Percentiles rank a stretch among this genome's conserved stretches.
Conservation (phyloP, 2,329 filamentous ascomycete species). For the Colletotrichum sp. region DNA sequence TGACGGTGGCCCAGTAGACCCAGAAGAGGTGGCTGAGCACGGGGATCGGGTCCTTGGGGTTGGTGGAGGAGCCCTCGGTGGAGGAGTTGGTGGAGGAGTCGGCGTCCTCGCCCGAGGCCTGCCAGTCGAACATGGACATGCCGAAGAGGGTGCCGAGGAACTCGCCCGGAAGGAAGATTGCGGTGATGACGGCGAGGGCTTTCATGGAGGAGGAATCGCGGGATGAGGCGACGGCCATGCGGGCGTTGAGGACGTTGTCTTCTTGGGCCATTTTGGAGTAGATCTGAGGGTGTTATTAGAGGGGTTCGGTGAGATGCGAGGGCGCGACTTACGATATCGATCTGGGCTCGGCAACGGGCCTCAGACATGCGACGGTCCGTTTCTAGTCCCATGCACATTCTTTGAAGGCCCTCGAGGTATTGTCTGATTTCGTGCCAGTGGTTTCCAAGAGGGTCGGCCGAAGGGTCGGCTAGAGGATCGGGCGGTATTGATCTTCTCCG, state of each 20-base stretch:
- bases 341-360: slow-evolving; percentile 49
- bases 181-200: slow-evolving; percentile 51
- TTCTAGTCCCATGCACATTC: slow-evolving; percentile 49
- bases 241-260: slow-evolving; percentile 49
- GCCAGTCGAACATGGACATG: slow-evolving; percentile 53
- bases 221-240: slow-evolving; percentile 44
- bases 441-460: slow-evolving; percentile 28
- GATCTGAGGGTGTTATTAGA: slow-evolving; percentile 32
- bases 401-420: slow-evolving; percentile 48
- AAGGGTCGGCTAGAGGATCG: slow-evolving; percentile 9
- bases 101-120: slow-evolving; percentile 38
- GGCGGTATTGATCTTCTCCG: slow-evolving; percentile 2
- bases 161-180: slow-evolving; percentile 52
- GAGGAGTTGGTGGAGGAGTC: not conserved
- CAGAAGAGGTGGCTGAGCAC: slow-evolving; percentile 47
- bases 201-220: slow-evolving; percentile 54
- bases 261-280: slow-evolving; percentile 56
- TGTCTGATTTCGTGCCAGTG: slow-evolving; percentile 54
- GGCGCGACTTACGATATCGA: slow-evolving; percentile 44
- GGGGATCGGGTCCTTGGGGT: slow-evolving; percentile 28
- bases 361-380: slow-evolving; percentile 52
- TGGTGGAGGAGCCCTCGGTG: slow-evolving; percentile 9
- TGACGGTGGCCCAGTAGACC: slow-evolving; percentile 51
- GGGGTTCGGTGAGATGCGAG: fast-evolving
- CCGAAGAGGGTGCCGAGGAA: slow-evolving; percentile 52